Base-by-base conservation (phyloP, 495 filamentous ascomycete species). In the Xylaria flabelliformis region DNA sequence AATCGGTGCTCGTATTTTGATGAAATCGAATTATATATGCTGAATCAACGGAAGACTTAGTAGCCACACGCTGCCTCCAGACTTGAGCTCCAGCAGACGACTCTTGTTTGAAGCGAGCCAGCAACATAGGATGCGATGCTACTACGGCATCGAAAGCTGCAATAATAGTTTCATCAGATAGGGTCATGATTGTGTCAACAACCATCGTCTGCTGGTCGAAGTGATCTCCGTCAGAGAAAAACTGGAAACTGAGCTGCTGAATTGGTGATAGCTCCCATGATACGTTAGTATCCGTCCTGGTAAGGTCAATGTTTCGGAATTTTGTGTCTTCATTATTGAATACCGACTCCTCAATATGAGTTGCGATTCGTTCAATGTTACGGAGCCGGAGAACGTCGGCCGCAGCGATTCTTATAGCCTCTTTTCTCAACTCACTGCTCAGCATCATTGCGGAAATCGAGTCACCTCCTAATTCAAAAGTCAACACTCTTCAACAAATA, bases 201-300 rank as follows among this genome's bases (percentile, higher is more conserved):
- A 87, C 74, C 55, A 90, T 83, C 39, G 87, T 87, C 73, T 89
- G 88, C 66, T 90, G 89, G 75, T 88, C 90, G 64, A 90, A 85
- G 4, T 84, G 83, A 64, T 87, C 80, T 0, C 80, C 81, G 21
- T 88, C 82, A 36, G 82, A 80, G 3, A 82, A 82, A 7, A 83
- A 75, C 32, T 85, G 81, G 58, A 88, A 90, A 74, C 87, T 88
- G n/a, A 90, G 77, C 21, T 81, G 76, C 73, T 90, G 88, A 63
- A 90, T 88, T 1, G 88, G 88, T 0, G 88, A 86, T 10, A 90
- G 80, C 3, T 81, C 80, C 67, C 90, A 90, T 10, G 80, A 75
- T 69, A 83, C 75, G 21, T 85, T 81, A 1, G 83, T 71, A 24
- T 74, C 72, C 68, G 87, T 84, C 48, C 13, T 64, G 13, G 41